Evolutionary conservation across 2,329 filamentous ascomycete genomes (phyloP).

Genomic region (Didymella keratinophila): DNA sequence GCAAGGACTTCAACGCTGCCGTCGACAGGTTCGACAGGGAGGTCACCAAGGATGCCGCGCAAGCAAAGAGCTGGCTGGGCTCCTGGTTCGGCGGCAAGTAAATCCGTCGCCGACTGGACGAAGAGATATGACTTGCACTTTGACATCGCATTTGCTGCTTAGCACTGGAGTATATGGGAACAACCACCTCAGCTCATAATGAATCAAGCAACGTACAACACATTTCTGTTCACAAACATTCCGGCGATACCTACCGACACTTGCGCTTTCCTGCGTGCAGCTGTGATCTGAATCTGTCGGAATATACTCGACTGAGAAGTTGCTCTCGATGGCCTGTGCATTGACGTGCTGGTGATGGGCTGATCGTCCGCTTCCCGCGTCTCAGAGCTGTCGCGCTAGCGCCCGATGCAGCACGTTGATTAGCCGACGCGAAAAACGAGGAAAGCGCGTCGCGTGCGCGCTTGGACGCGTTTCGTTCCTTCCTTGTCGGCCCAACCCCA

Average conservation of each 20-base stretch:
- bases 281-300: neutral
- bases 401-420: conserved; percentile 28
- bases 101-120: conserved; percentile 1
- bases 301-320: neutral
- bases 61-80: conserved; percentile 84
- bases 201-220: conserved; percentile 17
- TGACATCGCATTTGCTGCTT: conserved; percentile 33
- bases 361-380: neutral
- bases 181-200: conserved; percentile 26
- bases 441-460: conserved; percentile 36
- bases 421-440: conserved; percentile 29
- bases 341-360: neutral
- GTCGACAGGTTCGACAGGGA: conserved; percentile 83
- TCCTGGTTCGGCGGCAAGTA: conserved; percentile 79
- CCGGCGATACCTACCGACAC: neutral
- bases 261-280: neutral
- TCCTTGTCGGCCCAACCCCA: conserved; percentile 40
- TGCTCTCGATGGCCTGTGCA: neutral
- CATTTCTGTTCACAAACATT: neutral
- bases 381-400: neutral
- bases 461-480: conserved; percentile 35
- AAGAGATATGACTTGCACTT: neutral
- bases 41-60: conserved; percentile 77
- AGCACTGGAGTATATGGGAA: conserved; percentile 35
- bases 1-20: conserved; percentile 58